These are phyloP conservation scores for Cordyceps cateniannulata DNA, from an alignment of 2,329 filamentous ascomycete genomes.

Conservation along the genomic window DNA sequence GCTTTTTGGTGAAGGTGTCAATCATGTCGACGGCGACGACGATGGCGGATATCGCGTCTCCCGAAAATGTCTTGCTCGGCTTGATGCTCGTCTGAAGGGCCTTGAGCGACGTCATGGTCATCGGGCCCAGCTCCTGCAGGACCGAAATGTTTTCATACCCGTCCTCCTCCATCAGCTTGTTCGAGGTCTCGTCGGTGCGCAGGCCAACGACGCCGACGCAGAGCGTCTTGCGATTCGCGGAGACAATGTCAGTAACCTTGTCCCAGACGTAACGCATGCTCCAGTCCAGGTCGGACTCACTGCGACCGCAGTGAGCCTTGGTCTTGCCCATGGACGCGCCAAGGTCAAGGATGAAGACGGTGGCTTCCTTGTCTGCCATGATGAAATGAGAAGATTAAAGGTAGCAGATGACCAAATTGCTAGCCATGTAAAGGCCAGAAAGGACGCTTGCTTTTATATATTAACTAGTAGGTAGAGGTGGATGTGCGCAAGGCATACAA, in stretches of 20 bases:
- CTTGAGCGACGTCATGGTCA: constrained; percentile 62
- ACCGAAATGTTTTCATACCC: constrained; percentile 79
- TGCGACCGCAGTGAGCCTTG: constrained; percentile 61
- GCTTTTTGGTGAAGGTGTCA: constrained; percentile 65
- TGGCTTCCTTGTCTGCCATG: constrained; percentile 93
- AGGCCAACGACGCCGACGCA: constrained; percentile 76
- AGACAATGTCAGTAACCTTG: constrained; percentile 65
- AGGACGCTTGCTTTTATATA: not conserved
- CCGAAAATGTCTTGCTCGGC: constrained; percentile 59
- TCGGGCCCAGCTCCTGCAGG: constrained; percentile 58
- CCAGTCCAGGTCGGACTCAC: constrained; percentile 80
- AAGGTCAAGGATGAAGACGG: constrained; percentile 85
- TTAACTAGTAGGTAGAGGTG: too few species aligned
- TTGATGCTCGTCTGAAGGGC: constrained; percentile 56
- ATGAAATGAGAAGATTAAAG: constrained; percentile 16
- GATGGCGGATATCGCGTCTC: constrained; percentile 83
- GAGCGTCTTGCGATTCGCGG: constrained; percentile 60
- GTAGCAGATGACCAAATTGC: not conserved
- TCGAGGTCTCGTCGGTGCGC: constrained; percentile 69
- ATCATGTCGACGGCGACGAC: constrained; percentile 88
- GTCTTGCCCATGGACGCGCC: constrained; percentile 75
- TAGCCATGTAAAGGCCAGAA: not conserved
- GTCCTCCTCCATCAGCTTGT: constrained; percentile 60
- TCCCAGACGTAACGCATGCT: constrained; percentile 92
- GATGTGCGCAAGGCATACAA: not conserved